phyloP scores from a whole-genome alignment of 2,329 filamentous ascomycete genomes.

The Whalleya microplaca region DNA sequence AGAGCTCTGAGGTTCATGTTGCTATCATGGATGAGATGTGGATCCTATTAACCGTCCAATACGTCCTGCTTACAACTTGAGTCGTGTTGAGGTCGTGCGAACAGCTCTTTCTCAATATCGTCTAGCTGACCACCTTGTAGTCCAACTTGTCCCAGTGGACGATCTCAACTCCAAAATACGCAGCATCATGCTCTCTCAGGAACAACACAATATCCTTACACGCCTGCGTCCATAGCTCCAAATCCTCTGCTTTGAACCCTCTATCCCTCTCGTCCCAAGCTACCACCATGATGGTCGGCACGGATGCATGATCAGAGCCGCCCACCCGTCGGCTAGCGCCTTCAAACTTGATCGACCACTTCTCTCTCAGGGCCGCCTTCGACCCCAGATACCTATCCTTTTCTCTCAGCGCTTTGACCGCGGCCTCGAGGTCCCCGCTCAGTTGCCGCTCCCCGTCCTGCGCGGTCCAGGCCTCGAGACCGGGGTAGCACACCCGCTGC shows the following conservation, averaged over 20 bases:
- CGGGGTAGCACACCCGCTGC: conserved; percentile 18
- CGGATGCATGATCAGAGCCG: conserved; percentile 1
- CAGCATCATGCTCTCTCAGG: conserved; percentile 6
- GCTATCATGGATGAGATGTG: background rate
- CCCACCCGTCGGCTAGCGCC: conserved; percentile 5
- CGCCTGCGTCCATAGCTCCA: conserved; percentile 8
- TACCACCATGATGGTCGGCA: conserved; percentile 20
- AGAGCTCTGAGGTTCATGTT: background rate
- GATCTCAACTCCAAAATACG: conserved; percentile 17
- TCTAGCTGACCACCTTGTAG: conserved; percentile 14
- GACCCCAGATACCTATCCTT: conserved; percentile 6
- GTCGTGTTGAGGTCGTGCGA: background rate
- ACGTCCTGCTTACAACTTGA: background rate
- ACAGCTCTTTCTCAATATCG: background rate
- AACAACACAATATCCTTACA: conserved; percentile 11
- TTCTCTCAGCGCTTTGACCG: conserved; percentile 7
- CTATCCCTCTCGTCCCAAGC: conserved; percentile 15
- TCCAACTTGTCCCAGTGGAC: conserved; percentile 19
- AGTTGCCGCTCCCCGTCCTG: conserved; percentile 14
- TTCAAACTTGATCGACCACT: conserved; percentile 18
- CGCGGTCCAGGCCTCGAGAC: conserved; percentile 8
- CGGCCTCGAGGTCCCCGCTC: conserved; percentile 2
- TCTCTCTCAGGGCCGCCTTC: background rate
- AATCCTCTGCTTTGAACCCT: conserved; percentile 6
- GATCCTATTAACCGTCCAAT: background rate